These are phyloP conservation scores for Areca catechu DNA, from an alignment of 176 grass and related monocot genomes.

Conservation along the genomic window DNA sequence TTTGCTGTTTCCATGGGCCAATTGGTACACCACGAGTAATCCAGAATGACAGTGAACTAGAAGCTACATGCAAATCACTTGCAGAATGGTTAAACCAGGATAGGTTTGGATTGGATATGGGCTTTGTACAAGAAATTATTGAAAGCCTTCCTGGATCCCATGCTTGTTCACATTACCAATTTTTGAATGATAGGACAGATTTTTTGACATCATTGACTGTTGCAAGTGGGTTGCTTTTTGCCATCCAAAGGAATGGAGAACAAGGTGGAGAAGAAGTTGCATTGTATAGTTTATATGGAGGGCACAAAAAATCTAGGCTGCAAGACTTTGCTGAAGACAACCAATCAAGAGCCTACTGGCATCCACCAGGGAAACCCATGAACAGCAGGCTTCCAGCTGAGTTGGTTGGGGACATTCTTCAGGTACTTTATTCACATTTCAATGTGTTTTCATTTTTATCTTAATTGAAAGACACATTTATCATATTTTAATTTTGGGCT, in stretches of 20 bases:
- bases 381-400: slow-evolving; percentile 74
- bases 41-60: slow-evolving; percentile 52
- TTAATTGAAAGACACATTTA: no score
- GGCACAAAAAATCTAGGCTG: slow-evolving; percentile 18
- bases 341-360: slow-evolving; percentile 26
- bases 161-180: slow-evolving; percentile 56
- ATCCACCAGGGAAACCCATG: slow-evolving; percentile 53
- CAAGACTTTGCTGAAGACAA: slow-evolving; percentile 33
- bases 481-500: no score
- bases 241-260: slow-evolving; percentile 42
- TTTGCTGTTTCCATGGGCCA: slow-evolving; percentile 55
- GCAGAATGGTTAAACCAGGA: slow-evolving; percentile 80
- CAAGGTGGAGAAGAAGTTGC: slow-evolving; percentile 23
- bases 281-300: slow-evolving; percentile 32
- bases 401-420: slow-evolving; percentile 71
- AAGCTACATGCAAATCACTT: slow-evolving; percentile 43
- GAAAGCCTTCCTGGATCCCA: slow-evolving; percentile 73
- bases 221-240: slow-evolving; percentile 53
- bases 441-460: no score
- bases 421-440: slow-evolving; percentile 40
- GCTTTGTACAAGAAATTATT: slow-evolving; percentile 93
- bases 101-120: slow-evolving; percentile 75
- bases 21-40: slow-evolving; percentile 29
- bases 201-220: slow-evolving; percentile 59
- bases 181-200: slow-evolving; percentile 50